Evolutionary conservation across 1,284 basidiomycete genomes (phyloP), one percentile per base, ranked within the genome.

Genomic region (Crucibulum parvulum): DNA sequence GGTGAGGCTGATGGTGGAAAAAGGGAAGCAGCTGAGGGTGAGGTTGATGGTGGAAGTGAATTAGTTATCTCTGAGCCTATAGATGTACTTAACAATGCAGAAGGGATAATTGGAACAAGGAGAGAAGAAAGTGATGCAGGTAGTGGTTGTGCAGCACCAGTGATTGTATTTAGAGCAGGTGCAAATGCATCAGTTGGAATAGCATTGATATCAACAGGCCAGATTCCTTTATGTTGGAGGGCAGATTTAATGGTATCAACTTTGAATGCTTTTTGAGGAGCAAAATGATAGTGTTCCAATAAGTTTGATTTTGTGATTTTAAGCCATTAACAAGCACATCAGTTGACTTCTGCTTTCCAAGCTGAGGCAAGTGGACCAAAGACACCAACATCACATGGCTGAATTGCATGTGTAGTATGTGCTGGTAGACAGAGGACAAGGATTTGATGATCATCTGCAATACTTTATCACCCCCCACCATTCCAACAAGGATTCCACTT

Each of bases 191-290:
- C 53, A 2, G 52, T 24, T 1, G 69, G 61, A 43, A 80, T 61
- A 7, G 68, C 70, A 52, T 66, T 34, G 0, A 31, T 68, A 60
- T 80, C 69, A 36, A 77, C 63, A 34, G 76, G 78, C 34, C 62
- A 63, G 36, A 81, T 72, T 3, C 78, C 78, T 2, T 71, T 76
- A 54, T 72, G 75, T 31, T 51, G 46, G 59, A 77, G 80, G 15
- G 75, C 69, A 3, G 71, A 57, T 13, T 53, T 55, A 56, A 80
- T 78, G 9, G 69, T 78, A 0, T 51, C 15, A 2, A 24, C 4
- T 24, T 70, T 78, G 45, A 80, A 67, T 15, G 73, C 70, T 1
- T 24, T 16, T 0, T 55, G 24, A 9, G 71, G 65, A 34, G 77
- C 78, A 7, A 57, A 31, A 11, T 58, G 61, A 62, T 78, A 80